phyloP scores from a whole-genome alignment of 805 yeast genomes.

The Candida corydali region DNA sequence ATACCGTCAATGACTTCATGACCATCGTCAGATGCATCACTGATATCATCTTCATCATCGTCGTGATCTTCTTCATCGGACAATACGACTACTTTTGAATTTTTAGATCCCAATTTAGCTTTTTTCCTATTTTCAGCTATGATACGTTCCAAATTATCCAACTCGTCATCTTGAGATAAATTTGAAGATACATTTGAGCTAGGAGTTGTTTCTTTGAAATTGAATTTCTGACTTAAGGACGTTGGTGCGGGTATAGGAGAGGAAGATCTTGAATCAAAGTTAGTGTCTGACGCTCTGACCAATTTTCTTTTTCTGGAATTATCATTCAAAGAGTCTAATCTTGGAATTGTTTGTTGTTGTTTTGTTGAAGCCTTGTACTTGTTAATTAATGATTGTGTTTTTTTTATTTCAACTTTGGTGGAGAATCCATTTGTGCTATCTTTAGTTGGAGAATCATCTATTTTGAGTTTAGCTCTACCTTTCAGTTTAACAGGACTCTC shows the following conservation, averaged over 20 bases:
- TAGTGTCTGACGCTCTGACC: conserved; percentile 19
- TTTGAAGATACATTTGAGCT: background rate
- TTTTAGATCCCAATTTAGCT: conserved; percentile 13
- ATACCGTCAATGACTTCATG: conserved; percentile 30
- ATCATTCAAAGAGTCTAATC: conserved; percentile 11
- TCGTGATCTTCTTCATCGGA: conserved; percentile 42
- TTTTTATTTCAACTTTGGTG: conserved; percentile 39
- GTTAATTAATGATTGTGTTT: conserved; percentile 40
- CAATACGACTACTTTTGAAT: conserved; percentile 12
- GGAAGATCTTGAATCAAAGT: conserved; percentile 5
- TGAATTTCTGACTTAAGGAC: conserved; percentile 8
- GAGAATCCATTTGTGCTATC: conserved; percentile 12
- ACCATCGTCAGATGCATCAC: conserved; percentile 47
- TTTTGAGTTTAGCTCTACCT: conserved; percentile 28
- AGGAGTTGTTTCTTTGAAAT: conserved; percentile 2
- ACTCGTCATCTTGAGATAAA: conserved; percentile 20
- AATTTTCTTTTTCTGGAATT: conserved; percentile 27
- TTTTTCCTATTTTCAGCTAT: conserved; percentile 29
- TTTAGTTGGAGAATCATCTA: conserved; percentile 16
- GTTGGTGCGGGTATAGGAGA: conserved; percentile 11
- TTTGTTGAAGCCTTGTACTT: conserved; percentile 32
- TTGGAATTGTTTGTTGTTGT: conserved; percentile 18
- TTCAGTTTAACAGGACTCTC: conserved; percentile 32
- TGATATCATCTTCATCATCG: conserved; percentile 41
- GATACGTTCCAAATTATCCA: conserved; percentile 37